Base-by-base conservation (phyloP, 2,329 filamentous ascomycete genomes). In the Berkeleyomyces rouxiae region DNA sequence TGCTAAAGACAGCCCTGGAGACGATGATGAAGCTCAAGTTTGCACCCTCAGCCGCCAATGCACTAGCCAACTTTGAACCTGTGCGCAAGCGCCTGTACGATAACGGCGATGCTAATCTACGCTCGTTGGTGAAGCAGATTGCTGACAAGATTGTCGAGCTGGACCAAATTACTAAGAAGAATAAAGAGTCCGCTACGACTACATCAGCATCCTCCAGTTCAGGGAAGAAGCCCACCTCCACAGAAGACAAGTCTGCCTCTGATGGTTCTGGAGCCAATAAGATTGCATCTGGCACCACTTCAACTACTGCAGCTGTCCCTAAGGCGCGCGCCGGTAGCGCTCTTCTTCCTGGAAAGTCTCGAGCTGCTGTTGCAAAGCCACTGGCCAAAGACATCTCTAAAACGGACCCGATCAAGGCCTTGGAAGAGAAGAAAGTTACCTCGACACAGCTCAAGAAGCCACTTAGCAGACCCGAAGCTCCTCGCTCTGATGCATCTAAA, bases 21-120 rank as follows among this genome's bases (percentile, higher is more conserved):
- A 76, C 88, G 40, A 78, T 89, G 70, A 85, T 84, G 64, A 78
- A 84, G 49, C 82, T 78, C 58, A 81, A 79, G 66, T 82, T 83
- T 43, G 73, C 83, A 49, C 80, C 84, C 66, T 83, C 80, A 65
- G 80, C 83, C 47, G 63, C 59, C 2, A 64, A 61, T 59, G 63
- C 59, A 3, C 23, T 64, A 4, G 63, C 23, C 7, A 87, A 87
- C 68, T 80, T 90, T 63, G 79, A 82, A 63, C 82, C 80, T 62
- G 79, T 87, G 13, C 77, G 83, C 47, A 82, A 82, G 65, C 78
- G 81, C 7, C 82, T 86, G 68, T 78, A 78, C 65, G 84, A 82
- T 68, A 83, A 82, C 68, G 85, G 82, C 36, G 84, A 87, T 68
- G 77, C 80, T 0, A 81, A 85, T 61, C 80, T 82, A 58, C 85